Percentiles rank a stretch among this genome's conserved stretches.
phyloP scores from a whole-genome alignment of 2,329 filamentous ascomycete genomes.

The Aspergillus calidoustus region DNA sequence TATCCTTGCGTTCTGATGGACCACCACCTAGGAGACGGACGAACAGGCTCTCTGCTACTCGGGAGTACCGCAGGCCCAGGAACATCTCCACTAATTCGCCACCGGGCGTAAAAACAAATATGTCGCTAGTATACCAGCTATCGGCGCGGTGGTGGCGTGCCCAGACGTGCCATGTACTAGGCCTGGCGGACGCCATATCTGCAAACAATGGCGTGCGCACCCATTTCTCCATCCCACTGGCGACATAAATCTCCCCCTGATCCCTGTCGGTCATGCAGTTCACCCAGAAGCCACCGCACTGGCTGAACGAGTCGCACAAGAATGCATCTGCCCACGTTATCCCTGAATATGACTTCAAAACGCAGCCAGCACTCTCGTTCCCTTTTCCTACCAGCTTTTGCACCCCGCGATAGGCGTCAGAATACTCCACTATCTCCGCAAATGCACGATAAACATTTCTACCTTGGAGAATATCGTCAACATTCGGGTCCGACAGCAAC shows the following conservation, averaged over 20 bases:
- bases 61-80: constrained; percentile 36
- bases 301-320: constrained; percentile 37
- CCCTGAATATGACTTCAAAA: constrained; percentile 22
- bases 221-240: constrained; percentile 35
- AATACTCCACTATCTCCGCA: constrained; percentile 26
- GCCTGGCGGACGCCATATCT: constrained; percentile 8
- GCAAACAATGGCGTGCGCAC: constrained; percentile 32
- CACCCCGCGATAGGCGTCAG: constrained; percentile 22
- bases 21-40: constrained; percentile 13
- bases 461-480: constrained; percentile 30
- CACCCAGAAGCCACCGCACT: constrained; percentile 44
- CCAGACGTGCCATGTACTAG: constrained; percentile 33
- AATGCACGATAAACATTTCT: constrained; percentile 27
- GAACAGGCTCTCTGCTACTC: constrained; percentile 30
- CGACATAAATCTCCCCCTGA: constrained; percentile 35
- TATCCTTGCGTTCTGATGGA: neutral
- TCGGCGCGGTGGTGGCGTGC: constrained; percentile 31
- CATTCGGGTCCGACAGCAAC: constrained; percentile 25
- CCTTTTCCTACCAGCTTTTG: constrained; percentile 27
- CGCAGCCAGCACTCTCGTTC: constrained; percentile 29
- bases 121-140: constrained; percentile 32
- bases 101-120: constrained; percentile 39
- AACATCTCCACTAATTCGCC: constrained; percentile 35
- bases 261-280: constrained; percentile 41
- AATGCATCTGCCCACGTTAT: constrained; percentile 34